Base-by-base conservation (phyloP, 2,329 filamentous ascomycete genomes). In the Escovopsis sp. region DNA sequence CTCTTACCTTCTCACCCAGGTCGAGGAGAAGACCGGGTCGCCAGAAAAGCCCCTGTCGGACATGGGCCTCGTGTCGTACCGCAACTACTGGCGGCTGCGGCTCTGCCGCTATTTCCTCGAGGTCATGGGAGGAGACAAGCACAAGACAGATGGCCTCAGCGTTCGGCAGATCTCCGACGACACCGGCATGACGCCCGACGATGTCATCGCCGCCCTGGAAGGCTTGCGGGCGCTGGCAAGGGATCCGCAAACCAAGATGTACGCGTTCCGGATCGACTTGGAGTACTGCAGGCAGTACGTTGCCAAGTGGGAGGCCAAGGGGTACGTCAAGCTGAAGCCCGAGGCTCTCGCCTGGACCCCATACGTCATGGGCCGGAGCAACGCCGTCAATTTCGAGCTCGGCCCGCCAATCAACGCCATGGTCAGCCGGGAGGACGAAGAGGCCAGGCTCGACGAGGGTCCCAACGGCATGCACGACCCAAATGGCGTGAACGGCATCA, bases 41-140 rank as follows among this genome's bases (percentile, higher is more conserved):
- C 91, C 91, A 0, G 91, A 98, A 60, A 98, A 98, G 61, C 91
- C 91, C 0, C 72, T 98, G 4, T 96, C 91, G 0, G 91, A 98
- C 57, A 95, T 98, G 86, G 91, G 91, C 3, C 65, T 98, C 34
- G 89, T 96, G 4, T 96, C 89, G 2, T 98, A 98, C 58, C 79
- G 91, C 37, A 95, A 94, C 54, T 98, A 98, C 60, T 98, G 91
- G 91, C 81, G 91, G 18, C 68, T 94, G 9, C 72, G 94, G 3
- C 67, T 98, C 42, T 95, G 88, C 56, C 82, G 84, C 48, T 85
- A 94, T 51, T 70, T 98, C 6, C 67, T 88, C 33, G 64, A 80
- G 49, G 45, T 53, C 11, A 51, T 61, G 47, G 53, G 58, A 8
- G 47, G 47, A 2, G 55, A 49, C 2, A 49, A 53, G n/a, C 47